Percentiles rank a stretch among this genome's conserved stretches.
phyloP scores from a whole-genome alignment of 177 flowering plant species.

The Tripterygium wilfordii region DNA sequence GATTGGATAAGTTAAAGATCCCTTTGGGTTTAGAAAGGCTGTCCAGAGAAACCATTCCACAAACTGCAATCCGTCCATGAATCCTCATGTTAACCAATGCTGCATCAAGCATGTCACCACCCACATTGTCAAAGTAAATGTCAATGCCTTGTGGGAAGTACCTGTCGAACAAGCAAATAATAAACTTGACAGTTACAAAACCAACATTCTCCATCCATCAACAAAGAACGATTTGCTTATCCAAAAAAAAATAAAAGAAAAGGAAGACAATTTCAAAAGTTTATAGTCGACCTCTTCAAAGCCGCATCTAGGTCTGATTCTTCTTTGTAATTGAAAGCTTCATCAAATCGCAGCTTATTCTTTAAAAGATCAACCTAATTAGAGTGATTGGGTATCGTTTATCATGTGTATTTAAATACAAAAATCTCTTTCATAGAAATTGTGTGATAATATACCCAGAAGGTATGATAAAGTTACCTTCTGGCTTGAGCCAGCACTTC shows the following conservation, averaged over 20 bases:
- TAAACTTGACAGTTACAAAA: no score
- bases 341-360: conserved; percentile 61
- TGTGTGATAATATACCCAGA: no score
- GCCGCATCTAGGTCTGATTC: conserved; percentile 45
- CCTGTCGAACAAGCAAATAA: conserved; percentile 19
- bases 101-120: conserved; percentile 83
- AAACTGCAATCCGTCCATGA: conserved; percentile 66
- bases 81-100: conserved; percentile 71
- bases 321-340: conserved; percentile 67
- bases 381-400: background rate
- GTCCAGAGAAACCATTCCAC: conserved; percentile 73
- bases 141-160: conserved; percentile 83
- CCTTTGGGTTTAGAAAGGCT: conserved; percentile 31
- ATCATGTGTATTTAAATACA: background rate
- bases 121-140: conserved; percentile 87
- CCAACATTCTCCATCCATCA: no score
- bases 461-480: conserved; percentile 30
- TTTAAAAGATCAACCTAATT: conserved; percentile 53
- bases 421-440: no score
- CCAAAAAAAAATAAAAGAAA: no score
- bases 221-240: no score
- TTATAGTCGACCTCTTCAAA: conserved; percentile 41
- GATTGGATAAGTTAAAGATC: conserved; percentile 36
- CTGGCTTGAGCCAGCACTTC: conserved; percentile 43
- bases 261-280: no score